A percentile compares a stretch with the other conserved stretches of the same genome.
Evolutionary conservation across 1,284 basidiomycete genomes (phyloP).

Genomic region (Serendipita sp.): DNA sequence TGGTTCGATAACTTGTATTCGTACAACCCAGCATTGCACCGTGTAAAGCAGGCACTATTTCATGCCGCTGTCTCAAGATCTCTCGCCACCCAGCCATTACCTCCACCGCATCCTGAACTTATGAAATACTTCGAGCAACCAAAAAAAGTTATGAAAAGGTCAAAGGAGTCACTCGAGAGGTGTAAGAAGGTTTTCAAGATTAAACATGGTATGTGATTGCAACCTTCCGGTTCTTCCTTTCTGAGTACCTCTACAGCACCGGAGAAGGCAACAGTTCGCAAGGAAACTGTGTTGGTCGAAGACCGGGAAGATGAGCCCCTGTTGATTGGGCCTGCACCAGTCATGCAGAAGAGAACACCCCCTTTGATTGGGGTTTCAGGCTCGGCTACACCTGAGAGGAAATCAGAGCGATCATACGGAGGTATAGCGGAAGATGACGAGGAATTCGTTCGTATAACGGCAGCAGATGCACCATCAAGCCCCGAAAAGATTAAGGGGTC

Average conservation of each 20-base stretch:
- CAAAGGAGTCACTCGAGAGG: constrained; percentile 39
- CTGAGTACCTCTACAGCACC: constrained; percentile 30
- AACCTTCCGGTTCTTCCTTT: neutral
- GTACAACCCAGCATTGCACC: constrained; percentile 83
- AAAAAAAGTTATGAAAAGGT: constrained; percentile 43
- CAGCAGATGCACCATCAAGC: constrained; percentile 12
- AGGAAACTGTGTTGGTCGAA: constrained; percentile 40
- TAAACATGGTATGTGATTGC: constrained; percentile 39
- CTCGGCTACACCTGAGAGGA: constrained; percentile 14
- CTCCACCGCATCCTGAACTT: constrained; percentile 73
- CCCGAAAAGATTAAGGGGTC: constrained; percentile 14
- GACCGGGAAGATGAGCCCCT: constrained; percentile 52
- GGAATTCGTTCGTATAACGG: constrained; percentile 18
- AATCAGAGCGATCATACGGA: neutral
- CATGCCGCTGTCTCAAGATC: constrained; percentile 70
- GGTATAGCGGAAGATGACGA: constrained; percentile 9
- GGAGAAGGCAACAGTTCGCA: constrained; percentile 36
- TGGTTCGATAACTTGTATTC: constrained; percentile 73
- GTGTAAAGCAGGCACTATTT: constrained; percentile 83
- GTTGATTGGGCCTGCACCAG: constrained; percentile 30
- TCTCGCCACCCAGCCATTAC: constrained; percentile 57
- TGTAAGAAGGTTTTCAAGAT: constrained; percentile 59
- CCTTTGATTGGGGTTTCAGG: neutral
- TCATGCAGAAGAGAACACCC: neutral
- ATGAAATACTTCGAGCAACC: constrained; percentile 76